Evolutionary conservation across 768 basidiomycete genomes (phyloP).

Genomic region (Tremella mesenterica): DNA sequence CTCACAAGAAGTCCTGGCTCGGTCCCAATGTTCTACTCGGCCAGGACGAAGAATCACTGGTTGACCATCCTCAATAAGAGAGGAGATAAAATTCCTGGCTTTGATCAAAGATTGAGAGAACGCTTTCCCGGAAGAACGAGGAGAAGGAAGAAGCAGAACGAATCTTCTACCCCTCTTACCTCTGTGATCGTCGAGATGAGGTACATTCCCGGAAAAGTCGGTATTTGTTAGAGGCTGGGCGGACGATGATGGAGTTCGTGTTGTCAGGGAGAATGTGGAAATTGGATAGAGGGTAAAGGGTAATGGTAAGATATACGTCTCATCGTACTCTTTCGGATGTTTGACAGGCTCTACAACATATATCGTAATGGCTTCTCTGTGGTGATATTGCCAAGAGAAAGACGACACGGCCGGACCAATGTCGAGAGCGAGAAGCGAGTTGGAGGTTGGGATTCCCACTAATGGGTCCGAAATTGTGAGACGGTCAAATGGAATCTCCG

Average conservation of each 20-base stretch:
- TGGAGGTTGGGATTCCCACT: not conserved
- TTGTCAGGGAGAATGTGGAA: too few relatives aligned
- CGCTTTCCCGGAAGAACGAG: not conserved
- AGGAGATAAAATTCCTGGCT: not conserved
- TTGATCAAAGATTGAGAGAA: not conserved
- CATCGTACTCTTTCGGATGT: not conserved
- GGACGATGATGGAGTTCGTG: too few relatives aligned
- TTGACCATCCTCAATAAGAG: not conserved
- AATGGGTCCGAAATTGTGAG: not conserved
- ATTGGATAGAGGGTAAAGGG: too few relatives aligned
- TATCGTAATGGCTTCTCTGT: too few relatives aligned
- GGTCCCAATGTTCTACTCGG: too few relatives aligned
- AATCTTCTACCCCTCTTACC: not conserved
- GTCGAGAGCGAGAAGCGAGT: constrained; percentile 10
- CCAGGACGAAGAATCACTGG: not conserved
- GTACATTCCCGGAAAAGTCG: too few relatives aligned
- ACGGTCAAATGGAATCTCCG: too few relatives aligned
- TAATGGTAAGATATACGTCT: not conserved
- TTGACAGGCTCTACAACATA: not conserved
- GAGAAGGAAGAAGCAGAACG: not conserved
- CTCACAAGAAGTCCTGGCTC: too few relatives aligned
- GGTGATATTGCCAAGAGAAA: too few relatives aligned
- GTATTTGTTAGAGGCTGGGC: too few relatives aligned
- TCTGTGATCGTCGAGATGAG: too few relatives aligned
- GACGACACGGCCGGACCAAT: constrained; percentile 15